These are phyloP conservation scores for Kazachstania sp. DNA, from an alignment of 1,139 yeast genomes.

Conservation along the genomic window DNA sequence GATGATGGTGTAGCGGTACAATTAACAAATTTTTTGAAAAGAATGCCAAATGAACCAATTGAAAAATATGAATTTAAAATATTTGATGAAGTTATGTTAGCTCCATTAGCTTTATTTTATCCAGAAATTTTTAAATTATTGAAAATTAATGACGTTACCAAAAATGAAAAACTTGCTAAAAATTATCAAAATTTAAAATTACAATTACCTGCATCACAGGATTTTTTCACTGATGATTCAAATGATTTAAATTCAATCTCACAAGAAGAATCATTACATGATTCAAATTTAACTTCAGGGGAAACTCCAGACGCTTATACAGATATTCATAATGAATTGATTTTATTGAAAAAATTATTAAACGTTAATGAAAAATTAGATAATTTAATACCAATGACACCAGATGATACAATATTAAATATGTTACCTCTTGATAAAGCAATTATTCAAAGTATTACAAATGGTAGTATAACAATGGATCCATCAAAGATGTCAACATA, in stretches of 20 bases:
- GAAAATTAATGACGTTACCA: conserved; percentile 10
- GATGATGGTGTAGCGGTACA: conserved; percentile 91
- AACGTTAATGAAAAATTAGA: conserved; percentile 21
- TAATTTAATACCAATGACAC: conserved; percentile 6
- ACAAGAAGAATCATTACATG: conserved; percentile 38
- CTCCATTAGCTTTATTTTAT: conserved; percentile 82
- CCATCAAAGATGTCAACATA: conserved; percentile 48
- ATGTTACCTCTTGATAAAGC: conserved; percentile 59
- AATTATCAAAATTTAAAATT: conserved; percentile 13
- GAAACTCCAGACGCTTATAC: conserved; percentile 17
- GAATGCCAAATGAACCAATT: conserved; percentile 51
- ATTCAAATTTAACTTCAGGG: neutral
- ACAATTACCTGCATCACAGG: conserved; percentile 41
- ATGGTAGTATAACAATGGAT: conserved; percentile 46
- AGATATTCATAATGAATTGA: conserved; percentile 26
- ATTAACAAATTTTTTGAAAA: conserved; percentile 59
- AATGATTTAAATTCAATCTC: conserved; percentile 55
- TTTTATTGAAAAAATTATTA: conserved; percentile 25
- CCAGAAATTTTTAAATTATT: conserved; percentile 56
- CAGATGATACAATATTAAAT: conserved; percentile 13
- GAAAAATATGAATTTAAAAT: conserved; percentile 79
- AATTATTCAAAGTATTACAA: conserved; percentile 77
- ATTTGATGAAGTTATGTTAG: conserved; percentile 88
- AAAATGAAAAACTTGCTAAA: conserved; percentile 13
- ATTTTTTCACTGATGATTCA: conserved; percentile 53